Base-by-base conservation (phyloP, 2,329 filamentous ascomycete genomes). In the Colletotrichum magnum region DNA sequence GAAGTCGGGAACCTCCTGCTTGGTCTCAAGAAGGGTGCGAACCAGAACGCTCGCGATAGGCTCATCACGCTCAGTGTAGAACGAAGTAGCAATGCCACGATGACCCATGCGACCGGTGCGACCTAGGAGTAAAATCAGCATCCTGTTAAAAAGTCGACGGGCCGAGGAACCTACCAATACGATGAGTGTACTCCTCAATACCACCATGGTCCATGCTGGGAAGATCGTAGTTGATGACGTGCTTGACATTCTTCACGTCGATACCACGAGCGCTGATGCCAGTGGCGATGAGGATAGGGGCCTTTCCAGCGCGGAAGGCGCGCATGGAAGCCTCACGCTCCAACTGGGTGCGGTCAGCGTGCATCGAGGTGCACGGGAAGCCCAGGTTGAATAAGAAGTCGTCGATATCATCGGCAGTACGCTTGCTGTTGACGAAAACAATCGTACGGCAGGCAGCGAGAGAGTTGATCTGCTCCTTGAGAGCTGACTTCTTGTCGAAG, bases 61-160 rank as follows among this genome's bases (percentile, higher is more conserved):
- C 64, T 92, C 88, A 74, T 98, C 93, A 1, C 87, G 84, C 1
- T 95, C 91, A 28, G 91, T 94, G 84, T 92, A 98, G 83, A 99
- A 95, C 0, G 95, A 97, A 0, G 93, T 95, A 0, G 96, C 95
- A 5, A 94, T 83, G 18, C 96, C 96, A 52, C 88, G 87, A 73
- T 97, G 93, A 2, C 96, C 96, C 76, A 98, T 98, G 61, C 96
- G 94, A 63, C 93, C 96, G 73, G 96, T 99, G 70, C 96, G 95
- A 71, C 96, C 92, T 94, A 21, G 9, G 12, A 58, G 21, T 12
- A 36, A 15, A 4, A 13, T 51, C 32, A 45, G 51, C 43, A 48
- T 2, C 6, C 4, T 15, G 41, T 43, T 43, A 52, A 51, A 52
- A 24, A 50, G 10, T 16, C 26, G 28, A n/a, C 12, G 18, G 10